Evolutionary conservation across 768 basidiomycete genomes (phyloP).

Genomic region (Boletus tomentosulus): DNA sequence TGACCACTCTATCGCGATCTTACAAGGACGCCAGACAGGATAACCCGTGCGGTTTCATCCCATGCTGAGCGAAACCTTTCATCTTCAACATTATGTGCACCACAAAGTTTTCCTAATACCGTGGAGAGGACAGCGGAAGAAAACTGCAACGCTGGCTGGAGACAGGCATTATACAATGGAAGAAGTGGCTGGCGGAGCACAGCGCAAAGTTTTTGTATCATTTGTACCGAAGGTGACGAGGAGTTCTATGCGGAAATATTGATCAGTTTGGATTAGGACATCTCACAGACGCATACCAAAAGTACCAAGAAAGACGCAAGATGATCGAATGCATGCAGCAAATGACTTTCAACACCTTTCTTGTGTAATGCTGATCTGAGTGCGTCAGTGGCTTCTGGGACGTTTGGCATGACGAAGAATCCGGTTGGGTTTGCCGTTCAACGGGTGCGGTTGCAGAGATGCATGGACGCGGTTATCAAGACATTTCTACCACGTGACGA

Average conservation of each 20-base stretch:
- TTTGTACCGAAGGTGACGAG: slow-evolving; percentile 34
- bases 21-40: slow-evolving; percentile 55
- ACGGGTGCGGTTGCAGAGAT: not conserved
- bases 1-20: slow-evolving; percentile 5
- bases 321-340: slow-evolving; percentile 36
- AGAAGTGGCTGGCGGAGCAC: slow-evolving; percentile 42
- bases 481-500: slow-evolving; percentile 19
- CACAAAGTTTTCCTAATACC: slow-evolving; percentile 38
- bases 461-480: no score
- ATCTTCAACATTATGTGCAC: slow-evolving; percentile 20
- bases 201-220: slow-evolving; percentile 35
- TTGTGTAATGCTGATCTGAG: slow-evolving; percentile 32
- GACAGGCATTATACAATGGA: slow-evolving; percentile 41
- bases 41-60: slow-evolving; percentile 42
- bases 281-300: slow-evolving; percentile 34
- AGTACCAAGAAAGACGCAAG: slow-evolving; percentile 41
- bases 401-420: slow-evolving; percentile 12
- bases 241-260: slow-evolving; percentile 32
- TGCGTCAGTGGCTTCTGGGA: slow-evolving; percentile 29
- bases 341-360: slow-evolving; percentile 25
- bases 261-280: not conserved
- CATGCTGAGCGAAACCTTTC: slow-evolving; percentile 31
- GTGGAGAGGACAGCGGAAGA: slow-evolving; percentile 37
- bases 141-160: slow-evolving; percentile 38
- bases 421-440: not conserved